Percentiles rank a stretch among this genome's conserved stretches.
Evolutionary conservation across 805 yeast genomes (phyloP).

Genomic region (Yarrowia divulgata): DNA sequence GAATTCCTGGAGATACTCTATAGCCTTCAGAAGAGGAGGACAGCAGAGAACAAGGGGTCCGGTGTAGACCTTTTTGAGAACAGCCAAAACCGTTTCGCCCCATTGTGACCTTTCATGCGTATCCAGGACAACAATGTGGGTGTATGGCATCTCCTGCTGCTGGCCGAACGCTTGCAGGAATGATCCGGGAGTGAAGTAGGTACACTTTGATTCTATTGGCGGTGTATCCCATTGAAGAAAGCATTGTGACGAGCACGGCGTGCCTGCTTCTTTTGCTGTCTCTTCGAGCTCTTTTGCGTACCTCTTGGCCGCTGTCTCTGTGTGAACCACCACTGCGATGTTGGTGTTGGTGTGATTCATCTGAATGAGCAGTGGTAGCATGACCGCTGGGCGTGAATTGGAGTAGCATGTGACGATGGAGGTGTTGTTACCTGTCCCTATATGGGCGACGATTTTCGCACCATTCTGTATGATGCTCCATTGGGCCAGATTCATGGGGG

Average conservation of each 20-base stretch:
- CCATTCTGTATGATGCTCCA: conserved; percentile 37
- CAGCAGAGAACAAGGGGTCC: conserved; percentile 1
- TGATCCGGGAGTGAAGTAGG: conserved; percentile 16
- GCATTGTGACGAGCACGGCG: neutral
- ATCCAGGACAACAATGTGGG: conserved; percentile 1
- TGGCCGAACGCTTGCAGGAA: conserved; percentile 20
- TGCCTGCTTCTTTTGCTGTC: neutral
- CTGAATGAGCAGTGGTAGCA: conserved; percentile 17
- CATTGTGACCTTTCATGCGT: conserved; percentile 23
- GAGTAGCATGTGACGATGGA: conserved; percentile 13
- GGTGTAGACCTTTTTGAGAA: neutral
- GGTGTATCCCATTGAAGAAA: conserved; percentile 5
- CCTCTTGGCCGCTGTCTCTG: neutral
- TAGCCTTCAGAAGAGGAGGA: neutral
- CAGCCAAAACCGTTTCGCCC: conserved; percentile 11
- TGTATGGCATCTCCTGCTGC: conserved; percentile 18
- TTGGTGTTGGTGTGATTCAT: conserved; percentile 9
- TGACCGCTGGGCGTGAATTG: conserved; percentile 10
- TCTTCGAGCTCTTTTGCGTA: neutral
- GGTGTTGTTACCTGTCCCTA: neutral
- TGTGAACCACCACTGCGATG: conserved; percentile 20
- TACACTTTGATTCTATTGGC: neutral
- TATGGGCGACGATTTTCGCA: neutral
- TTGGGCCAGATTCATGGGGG: conserved; percentile 27
- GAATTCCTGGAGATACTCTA: conserved; percentile 12